Percentiles rank a stretch among this genome's conserved stretches.
Conservation (phyloP, 2,329 filamentous ascomycete species). For the Paecilomyces formosus region DNA sequence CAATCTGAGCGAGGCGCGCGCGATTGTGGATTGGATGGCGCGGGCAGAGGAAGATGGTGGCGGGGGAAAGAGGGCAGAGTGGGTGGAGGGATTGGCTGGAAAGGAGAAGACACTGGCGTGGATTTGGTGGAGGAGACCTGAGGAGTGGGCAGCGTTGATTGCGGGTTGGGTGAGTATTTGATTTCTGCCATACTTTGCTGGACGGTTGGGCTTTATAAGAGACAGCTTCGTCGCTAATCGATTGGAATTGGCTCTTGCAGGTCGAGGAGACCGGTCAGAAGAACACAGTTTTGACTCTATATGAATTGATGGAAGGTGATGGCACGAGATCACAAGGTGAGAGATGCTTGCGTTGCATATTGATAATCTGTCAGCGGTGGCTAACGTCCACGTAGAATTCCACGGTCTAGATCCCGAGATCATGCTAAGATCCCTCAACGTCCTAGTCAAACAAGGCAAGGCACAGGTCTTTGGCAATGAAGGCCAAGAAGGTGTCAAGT, state of each 20-base stretch:
- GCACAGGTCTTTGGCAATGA: conserved; percentile 90
- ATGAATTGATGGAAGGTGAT: conserved; percentile 87
- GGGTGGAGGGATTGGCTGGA: conserved; percentile 37
- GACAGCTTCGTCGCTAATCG: not conserved
- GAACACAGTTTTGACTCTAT: conserved; percentile 81
- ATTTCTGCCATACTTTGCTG: too few species aligned
- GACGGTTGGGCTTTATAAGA: too few species aligned
- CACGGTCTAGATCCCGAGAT: conserved; percentile 81
- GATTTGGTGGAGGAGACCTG: conserved; percentile 77
- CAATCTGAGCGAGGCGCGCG: conserved; percentile 44
- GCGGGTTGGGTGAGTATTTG: conserved; percentile 56
- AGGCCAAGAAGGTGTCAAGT: conserved; percentile 88
- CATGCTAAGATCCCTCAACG: conserved; percentile 67
- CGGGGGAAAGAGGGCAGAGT: conserved; percentile 51
- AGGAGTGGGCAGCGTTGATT: conserved; percentile 80
- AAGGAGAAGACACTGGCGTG: conserved; percentile 53
- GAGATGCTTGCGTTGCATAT: conserved; percentile 14
- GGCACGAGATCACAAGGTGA: conserved; percentile 60
- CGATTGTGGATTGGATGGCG: conserved; percentile 51
- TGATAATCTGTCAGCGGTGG: conserved; percentile 4
- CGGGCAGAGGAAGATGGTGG: conserved; percentile 34
- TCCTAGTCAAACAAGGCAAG: conserved; percentile 82
- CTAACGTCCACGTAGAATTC: conserved; percentile 54
- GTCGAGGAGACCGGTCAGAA: conserved; percentile 82
- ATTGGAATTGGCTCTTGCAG: conserved; percentile 15